Base-by-base conservation (phyloP, 2,329 filamentous ascomycete species). In the Exophiala sp. region DNA sequence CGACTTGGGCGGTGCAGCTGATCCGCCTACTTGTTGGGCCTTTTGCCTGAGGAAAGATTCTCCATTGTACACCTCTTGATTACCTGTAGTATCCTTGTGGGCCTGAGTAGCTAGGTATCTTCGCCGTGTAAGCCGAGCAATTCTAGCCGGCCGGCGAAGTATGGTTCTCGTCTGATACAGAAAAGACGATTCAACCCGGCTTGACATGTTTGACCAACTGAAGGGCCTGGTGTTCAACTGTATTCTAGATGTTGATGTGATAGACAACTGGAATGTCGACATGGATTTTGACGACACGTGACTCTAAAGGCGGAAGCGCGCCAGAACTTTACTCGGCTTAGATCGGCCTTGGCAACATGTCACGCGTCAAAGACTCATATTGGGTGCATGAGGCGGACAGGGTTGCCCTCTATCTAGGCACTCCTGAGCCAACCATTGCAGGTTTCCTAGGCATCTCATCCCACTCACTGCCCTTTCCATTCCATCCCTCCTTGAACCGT, bases 131-230 rank as follows among this genome's bases (percentile, higher is more conserved):
- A 16, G 10, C 29, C 16, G 33, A 18, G 12, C 12, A n/a, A 14
- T n/a, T 46, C 32, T 43, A 1, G 24, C 12, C 9, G 47, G 16
- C 20, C 43, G 45, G 29, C 50, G 44, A 14, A 57, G 43, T 36
- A 63, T 52, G 6, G 60, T 61, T 5, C 58, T 34, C n/a, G 59
- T 62, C 29, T 62, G 52, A 39, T 63, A 62, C 5, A 63, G 52
- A 32, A 62, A 62, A 12, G 58, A 41, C 35, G 59, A 33, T 32
- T 57, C 53, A 32, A 50, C 48, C 16, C 51, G 50, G 33, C 32
- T 40, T 20, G 57, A 46, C 57, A 59, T 59, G 16, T 39, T 29
- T 21, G 24, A 21, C 36, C 11, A 39, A 21, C 10, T n/a, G 24
- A 29, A 29, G 24, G 5, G 7, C 7, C 5, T 5, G 24, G 24